Evolutionary conservation across 176 grass and related monocot species (phyloP).

Genomic region (Puya raimondii): DNA sequence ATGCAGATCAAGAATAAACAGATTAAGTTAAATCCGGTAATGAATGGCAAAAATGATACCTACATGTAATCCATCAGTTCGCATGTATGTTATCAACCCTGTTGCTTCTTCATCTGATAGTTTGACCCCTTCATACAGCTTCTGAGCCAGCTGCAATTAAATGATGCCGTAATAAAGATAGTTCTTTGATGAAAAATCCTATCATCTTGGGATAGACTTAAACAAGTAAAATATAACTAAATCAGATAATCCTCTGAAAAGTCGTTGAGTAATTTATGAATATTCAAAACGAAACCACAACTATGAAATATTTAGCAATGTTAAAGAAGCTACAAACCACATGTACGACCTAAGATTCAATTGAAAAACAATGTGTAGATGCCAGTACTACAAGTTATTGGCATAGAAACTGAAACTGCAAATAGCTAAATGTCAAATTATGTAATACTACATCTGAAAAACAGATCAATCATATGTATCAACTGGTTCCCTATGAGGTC

Average conservation of each 20-base stretch:
- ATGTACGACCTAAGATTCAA: too few relatives aligned
- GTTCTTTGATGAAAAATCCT: constrained; percentile 11
- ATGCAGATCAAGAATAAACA: constrained; percentile 11
- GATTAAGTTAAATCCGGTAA: constrained; percentile 7
- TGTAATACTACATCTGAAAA: too few relatives aligned
- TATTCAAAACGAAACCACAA: too few relatives aligned
- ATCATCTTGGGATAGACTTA: neutral
- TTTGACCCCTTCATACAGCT: constrained; percentile 84
- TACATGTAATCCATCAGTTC: constrained; percentile 98
- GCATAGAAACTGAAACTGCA: too few relatives aligned
- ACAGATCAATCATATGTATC: too few relatives aligned
- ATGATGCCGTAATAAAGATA: constrained; percentile 17
- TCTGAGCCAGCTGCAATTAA: constrained; percentile 76
- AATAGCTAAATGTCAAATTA: too few relatives aligned
- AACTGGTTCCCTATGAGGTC: too few relatives aligned
- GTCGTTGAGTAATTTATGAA: neutral
- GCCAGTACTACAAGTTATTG: too few relatives aligned
- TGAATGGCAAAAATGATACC: constrained; percentile 21
- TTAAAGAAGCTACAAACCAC: too few relatives aligned
- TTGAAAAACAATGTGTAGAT: too few relatives aligned
- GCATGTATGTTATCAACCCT: constrained; percentile 90
- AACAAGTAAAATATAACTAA: constrained; percentile 7
- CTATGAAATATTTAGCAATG: too few relatives aligned
- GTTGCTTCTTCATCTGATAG: constrained; percentile 79
- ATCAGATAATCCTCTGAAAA: neutral